Conservation (phyloP, 208 protist genomes). For the Vickermania spadyakhi region DNA sequence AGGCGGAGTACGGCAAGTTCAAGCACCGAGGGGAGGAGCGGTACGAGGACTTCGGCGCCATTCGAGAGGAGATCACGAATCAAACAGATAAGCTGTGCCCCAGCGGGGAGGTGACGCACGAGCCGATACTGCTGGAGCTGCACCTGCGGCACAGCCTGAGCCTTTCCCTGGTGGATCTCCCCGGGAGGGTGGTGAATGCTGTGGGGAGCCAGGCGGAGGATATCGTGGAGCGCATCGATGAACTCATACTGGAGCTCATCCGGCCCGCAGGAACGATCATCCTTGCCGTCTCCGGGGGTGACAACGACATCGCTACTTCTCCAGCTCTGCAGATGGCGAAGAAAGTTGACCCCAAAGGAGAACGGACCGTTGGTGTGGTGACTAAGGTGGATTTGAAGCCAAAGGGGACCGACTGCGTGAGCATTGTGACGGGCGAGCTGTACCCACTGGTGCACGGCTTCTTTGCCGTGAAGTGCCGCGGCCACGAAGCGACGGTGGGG, state of each 20-base stretch:
- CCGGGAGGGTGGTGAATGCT: constrained; percentile 3
- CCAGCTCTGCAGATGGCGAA: background rate
- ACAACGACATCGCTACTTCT: background rate
- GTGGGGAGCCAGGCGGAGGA: background rate
- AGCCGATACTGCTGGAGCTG: constrained; percentile 7
- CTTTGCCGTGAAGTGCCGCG: background rate
- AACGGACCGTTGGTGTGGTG: background rate
- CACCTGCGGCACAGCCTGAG: background rate
- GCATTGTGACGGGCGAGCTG: background rate
- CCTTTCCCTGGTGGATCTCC: constrained; percentile 10
- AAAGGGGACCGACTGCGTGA: background rate
- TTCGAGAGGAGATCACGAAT: constrained; percentile 3
- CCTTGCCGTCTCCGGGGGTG: background rate
- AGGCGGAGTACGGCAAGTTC: constrained; percentile 61
- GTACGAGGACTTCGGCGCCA: constrained; percentile 1
- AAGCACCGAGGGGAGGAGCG: constrained; percentile 20
- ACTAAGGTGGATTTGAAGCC: background rate
- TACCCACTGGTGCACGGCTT: background rate
- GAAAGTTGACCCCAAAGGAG: background rate
- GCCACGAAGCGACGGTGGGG: background rate
- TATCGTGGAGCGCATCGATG: constrained; percentile 5
- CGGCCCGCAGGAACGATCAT: background rate
- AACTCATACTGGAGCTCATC: constrained; percentile 6
- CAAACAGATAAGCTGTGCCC: constrained; percentile 2
- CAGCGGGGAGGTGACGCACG: background rate